Evolutionary conservation across 129 eudicot genomes (phyloP).

Genomic region (Saussurea involucrata): DNA sequence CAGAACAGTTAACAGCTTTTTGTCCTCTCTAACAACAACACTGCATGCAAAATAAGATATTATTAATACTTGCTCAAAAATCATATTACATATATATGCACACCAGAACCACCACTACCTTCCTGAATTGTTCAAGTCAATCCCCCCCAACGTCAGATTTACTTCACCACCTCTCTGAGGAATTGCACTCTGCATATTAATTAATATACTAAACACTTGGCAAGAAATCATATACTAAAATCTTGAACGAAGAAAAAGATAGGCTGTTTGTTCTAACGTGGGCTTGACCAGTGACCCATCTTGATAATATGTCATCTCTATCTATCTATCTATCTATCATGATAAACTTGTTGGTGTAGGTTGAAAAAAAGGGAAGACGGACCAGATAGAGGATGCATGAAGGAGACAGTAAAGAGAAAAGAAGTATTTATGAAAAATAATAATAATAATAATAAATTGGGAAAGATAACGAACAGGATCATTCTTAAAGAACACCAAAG

Average conservation of each 20-base stretch:
- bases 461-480: conserved; percentile 71
- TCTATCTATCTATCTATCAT: no score
- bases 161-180: conserved; percentile 96
- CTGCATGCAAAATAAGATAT: conserved; percentile 54
- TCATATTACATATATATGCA: conserved; percentile 2
- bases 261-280: background rate
- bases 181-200: conserved; percentile 68
- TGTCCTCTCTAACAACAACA: conserved; percentile 96
- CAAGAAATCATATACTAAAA: background rate
- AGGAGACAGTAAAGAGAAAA: conserved; percentile 4
- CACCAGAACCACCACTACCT: conserved; percentile 47
- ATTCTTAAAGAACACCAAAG: conserved; percentile 93
- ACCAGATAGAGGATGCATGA: background rate
- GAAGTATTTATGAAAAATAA: no score
- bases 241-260: background rate
- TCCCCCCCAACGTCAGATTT: conserved; percentile 91
- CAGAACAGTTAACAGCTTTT: conserved; percentile 81
- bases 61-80: background rate
- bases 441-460: conserved; percentile 7
- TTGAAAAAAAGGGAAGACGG: background rate
- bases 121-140: conserved; percentile 96
- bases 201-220: conserved; percentile 19
- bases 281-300: background rate
- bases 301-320: background rate
- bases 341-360: background rate